Base-by-base conservation (phyloP, 495 filamentous ascomycete species). In the Bombardia bombarda region DNA sequence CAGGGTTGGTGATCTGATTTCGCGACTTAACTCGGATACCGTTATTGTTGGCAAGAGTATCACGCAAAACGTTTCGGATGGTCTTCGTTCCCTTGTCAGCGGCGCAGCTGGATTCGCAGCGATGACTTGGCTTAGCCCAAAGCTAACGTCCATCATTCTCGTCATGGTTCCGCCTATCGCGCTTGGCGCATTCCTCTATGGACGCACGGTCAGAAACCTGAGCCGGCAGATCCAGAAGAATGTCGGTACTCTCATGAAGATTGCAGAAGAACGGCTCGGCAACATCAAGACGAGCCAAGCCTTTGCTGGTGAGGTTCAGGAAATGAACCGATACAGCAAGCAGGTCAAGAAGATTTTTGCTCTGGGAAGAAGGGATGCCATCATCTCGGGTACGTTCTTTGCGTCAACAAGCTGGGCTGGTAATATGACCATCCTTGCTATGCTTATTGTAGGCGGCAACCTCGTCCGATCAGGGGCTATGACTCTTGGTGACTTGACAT, bases 1-100 rank as follows among this genome's bases (percentile, higher is more conserved):
- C 66, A 76, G 93, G 16, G 88, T 95, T 28, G 92, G 92, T 50
- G 92, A 98, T 58, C 66, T 98, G 51, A 95, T 97, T 53, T 96
- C 90, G 36, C 80, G 92, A 12, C 80, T 98, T 17, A 87, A 89
- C 53, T 95, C 89, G 7, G 92, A 98, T 58, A 96, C 92, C 1
- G 84, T 97, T 50, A 90, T 98, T 50, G 90, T 97, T 24, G 92
- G 90, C 50, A 98, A 98, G 67, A 93, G 87, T 62, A 93, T 98
- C 52, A 97, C 93, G 8, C 92, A 97, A 52, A 98, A 98, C 57
- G 67, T 98, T 32, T 95, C 90, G 2, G 92, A 98, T 65, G 92
- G 92, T 10, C 69, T 97, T 22, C 80, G 92, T 22, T 80, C 92
- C 3, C 65, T 86, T 38, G 88, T 98, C 36, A 94, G 86, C 56